Evolutionary conservation across 139 green algal species (phyloP).

Genomic region (Chlorella sp.): DNA sequence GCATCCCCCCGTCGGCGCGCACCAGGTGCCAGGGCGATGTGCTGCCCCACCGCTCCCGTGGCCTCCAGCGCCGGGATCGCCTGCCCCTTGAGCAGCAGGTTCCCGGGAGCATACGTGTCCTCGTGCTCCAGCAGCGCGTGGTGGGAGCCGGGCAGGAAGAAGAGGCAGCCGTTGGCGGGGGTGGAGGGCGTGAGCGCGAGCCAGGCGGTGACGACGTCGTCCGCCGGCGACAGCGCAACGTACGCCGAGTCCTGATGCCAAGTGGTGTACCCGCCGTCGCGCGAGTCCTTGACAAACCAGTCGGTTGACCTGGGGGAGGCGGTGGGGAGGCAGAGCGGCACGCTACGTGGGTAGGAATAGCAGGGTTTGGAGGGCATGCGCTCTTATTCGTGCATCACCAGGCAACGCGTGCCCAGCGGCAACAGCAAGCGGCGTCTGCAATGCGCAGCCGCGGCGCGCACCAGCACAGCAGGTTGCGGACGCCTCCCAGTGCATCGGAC

Average conservation of each 20-base stretch:
- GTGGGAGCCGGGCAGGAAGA: conserved; percentile 16
- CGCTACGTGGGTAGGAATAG: too few species aligned
- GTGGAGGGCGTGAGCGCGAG: conserved; percentile 13
- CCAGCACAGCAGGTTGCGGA: conserved; percentile 31
- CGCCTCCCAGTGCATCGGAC: conserved; percentile 19
- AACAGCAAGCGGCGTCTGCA: too few species aligned
- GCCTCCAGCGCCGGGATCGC: conserved; percentile 9
- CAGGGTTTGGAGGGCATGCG: too few species aligned
- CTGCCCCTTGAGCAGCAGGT: conserved; percentile 33
- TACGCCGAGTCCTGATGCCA: conserved; percentile 35
- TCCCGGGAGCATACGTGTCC: conserved; percentile 11
- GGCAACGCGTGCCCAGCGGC: too few species aligned
- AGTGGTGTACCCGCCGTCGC: conserved; percentile 6
- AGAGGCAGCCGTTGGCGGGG: conserved; percentile 21
- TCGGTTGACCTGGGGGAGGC: neutral
- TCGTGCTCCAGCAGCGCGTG: conserved; percentile 14
- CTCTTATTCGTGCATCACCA: too few species aligned
- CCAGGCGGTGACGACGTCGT: conserved; percentile 25
- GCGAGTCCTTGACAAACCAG: conserved; percentile 14
- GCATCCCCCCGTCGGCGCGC: too few species aligned
- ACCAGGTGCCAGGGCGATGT: too few species aligned
- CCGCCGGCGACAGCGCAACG: conserved; percentile 3
- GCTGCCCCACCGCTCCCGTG: too few species aligned
- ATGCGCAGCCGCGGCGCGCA: neutral
- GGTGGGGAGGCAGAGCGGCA: too few species aligned